Conservation (phyloP, 2,329 filamentous ascomycete species). For the Penicillium sp. region DNA sequence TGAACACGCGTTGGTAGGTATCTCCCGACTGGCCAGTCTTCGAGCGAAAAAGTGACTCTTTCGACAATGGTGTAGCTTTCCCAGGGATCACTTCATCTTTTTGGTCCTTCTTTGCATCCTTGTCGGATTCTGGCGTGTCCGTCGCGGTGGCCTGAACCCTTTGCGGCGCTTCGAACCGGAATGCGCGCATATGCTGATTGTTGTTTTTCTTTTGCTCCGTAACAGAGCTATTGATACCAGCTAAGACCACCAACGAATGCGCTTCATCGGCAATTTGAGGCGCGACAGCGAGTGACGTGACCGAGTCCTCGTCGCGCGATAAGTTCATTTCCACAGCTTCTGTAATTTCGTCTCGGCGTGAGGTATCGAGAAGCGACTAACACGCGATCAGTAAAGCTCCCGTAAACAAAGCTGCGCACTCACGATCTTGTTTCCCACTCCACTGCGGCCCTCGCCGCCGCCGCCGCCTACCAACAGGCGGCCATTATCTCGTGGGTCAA, state of each 20-base stretch:
- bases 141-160: constrained; percentile 25
- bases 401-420: constrained; percentile 27
- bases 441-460: constrained; percentile 76
- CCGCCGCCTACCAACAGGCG: constrained; percentile 82
- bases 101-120: constrained; percentile 18
- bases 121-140: constrained; percentile 11
- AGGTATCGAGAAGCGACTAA: constrained; percentile 71
- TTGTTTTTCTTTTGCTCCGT: constrained; percentile 69
- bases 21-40: constrained; percentile 42
- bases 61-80: constrained; percentile 49
- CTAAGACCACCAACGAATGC: constrained; percentile 56
- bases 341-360: constrained; percentile 61
- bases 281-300: constrained; percentile 75
- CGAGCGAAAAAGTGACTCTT: constrained; percentile 51
- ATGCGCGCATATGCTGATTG: constrained; percentile 80
- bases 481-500: constrained; percentile 74
- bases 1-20: constrained; percentile 59
- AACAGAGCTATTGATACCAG: constrained; percentile 80
- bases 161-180: constrained; percentile 58
- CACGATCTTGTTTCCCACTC: constrained; percentile 84
- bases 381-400: neutral
- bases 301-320: constrained; percentile 81
- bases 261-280: constrained; percentile 50
- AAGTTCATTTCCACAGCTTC: constrained; percentile 72
- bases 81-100: constrained; percentile 22